phyloP scores from a whole-genome alignment of 306 rosid species.

The Alnus rubra region DNA sequence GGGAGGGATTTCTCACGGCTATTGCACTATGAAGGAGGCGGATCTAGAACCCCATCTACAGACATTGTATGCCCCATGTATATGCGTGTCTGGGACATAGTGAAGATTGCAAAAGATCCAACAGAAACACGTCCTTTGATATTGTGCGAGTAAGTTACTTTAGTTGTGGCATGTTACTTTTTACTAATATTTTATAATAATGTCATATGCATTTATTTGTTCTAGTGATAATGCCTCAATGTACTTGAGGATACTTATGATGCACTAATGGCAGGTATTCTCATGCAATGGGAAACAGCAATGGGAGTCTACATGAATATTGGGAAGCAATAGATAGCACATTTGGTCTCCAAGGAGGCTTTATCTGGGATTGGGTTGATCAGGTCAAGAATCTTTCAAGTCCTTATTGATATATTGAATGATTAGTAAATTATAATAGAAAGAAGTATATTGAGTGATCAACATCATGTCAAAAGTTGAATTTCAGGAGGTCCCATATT shows the following conservation, averaged over 20 bases:
- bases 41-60: slow-evolving; percentile 84
- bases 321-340: slow-evolving; percentile 95
- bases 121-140: slow-evolving; percentile 87
- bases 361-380: slow-evolving; percentile 99
- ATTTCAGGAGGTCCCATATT: not conserved
- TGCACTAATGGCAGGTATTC: slow-evolving; percentile 70
- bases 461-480: slow-evolving; percentile 17
- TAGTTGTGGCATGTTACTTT: slow-evolving; percentile 3
- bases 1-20: slow-evolving; percentile 82
- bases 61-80: slow-evolving; percentile 97
- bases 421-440: not conserved
- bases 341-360: slow-evolving; percentile 99
- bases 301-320: slow-evolving; percentile 77
- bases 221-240: slow-evolving; percentile 11
- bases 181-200: not conserved
- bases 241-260: slow-evolving; percentile 13
- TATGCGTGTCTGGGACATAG: slow-evolving; percentile 95
- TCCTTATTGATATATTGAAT: slow-evolving; percentile 7
- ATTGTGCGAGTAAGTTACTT: slow-evolving; percentile 79
- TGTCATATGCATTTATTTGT: slow-evolving; percentile 13
- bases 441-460: slow-evolving; percentile 11
- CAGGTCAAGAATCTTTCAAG: slow-evolving; percentile 47
- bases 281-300: slow-evolving; percentile 97
- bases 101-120: slow-evolving; percentile 88
- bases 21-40: slow-evolving; percentile 95